Conservation (phyloP, 345 rosid species). For the Eutrema yunnanense region DNA sequence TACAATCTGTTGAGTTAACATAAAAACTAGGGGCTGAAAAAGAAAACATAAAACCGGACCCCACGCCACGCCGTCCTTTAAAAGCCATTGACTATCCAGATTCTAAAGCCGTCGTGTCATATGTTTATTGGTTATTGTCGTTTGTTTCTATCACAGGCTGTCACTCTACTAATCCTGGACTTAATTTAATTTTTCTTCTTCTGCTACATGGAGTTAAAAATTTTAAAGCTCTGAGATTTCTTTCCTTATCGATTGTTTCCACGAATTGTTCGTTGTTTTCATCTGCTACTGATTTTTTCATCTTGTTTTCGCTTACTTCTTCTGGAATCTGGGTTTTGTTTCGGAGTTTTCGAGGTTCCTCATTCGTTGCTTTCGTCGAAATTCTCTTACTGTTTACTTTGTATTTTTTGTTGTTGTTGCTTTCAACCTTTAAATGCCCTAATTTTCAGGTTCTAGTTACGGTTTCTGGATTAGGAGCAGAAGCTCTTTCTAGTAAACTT, state of each 20-base stretch:
- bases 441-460: constrained; percentile 13
- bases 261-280: constrained; percentile 23
- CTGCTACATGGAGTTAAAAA: constrained; percentile 21
- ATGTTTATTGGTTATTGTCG: background rate
- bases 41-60: constrained; percentile 3
- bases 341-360: constrained; percentile 22
- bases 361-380: constrained; percentile 21
- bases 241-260: constrained; percentile 19
- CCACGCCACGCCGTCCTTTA: constrained; percentile 22
- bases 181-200: constrained; percentile 6
- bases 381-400: background rate
- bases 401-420: background rate
- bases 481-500: constrained; percentile 19
- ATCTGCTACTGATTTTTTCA: constrained; percentile 1
- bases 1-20: background rate
- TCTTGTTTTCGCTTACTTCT: background rate
- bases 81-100: constrained; percentile 22
- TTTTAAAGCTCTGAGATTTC: constrained; percentile 21
- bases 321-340: constrained; percentile 4
- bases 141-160: background rate
- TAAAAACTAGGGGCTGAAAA: background rate
- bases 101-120: constrained; percentile 6
- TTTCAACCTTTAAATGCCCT: constrained; percentile 2
- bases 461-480: constrained; percentile 30
- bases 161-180: constrained; percentile 1